Percentiles rank a stretch among this genome's conserved stretches.
These are phyloP conservation scores for Diaporthe sp. DNA, from an alignment of 2,329 filamentous ascomycete genomes.

Conservation along the genomic window DNA sequence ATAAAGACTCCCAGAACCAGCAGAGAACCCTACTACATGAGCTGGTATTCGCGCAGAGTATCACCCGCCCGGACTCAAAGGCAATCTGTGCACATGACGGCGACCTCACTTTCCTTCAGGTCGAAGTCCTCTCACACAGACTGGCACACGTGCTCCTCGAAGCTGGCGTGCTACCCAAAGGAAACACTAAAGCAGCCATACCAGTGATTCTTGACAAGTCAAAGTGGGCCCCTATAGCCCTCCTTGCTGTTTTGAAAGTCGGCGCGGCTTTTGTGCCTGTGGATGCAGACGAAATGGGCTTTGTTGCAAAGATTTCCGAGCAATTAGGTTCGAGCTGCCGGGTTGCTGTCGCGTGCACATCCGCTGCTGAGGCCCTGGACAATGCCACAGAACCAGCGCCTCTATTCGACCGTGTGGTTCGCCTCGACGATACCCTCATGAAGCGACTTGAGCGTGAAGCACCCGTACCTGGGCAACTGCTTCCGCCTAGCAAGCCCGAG, in stretches of 20 bases:
- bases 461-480: constrained; percentile 41
- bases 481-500: constrained; percentile 52
- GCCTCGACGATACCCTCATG: constrained; percentile 39
- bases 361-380: constrained; percentile 38
- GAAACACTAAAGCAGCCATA: constrained; percentile 65
- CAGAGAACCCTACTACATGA: constrained; percentile 57
- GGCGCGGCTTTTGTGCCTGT: constrained; percentile 66
- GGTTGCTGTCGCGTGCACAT: constrained; percentile 37
- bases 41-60: constrained; percentile 57
- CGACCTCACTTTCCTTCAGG: constrained; percentile 56
- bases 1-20: constrained; percentile 55
- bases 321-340: constrained; percentile 41
- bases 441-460: constrained; percentile 39
- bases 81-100: constrained; percentile 62
- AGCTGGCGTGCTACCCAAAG: constrained; percentile 58
- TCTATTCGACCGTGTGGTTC: constrained; percentile 38
- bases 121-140: constrained; percentile 54
- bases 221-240: constrained; percentile 75
- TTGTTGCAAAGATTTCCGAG: constrained; percentile 41
- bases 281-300: constrained; percentile 59
- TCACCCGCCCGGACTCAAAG: constrained; percentile 54
- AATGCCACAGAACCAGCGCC: constrained; percentile 13
- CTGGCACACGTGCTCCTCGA: constrained; percentile 62
- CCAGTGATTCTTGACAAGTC: constrained; percentile 80
- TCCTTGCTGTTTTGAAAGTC: constrained; percentile 75